These are phyloP conservation scores for Suhomyces coccinellae DNA, from an alignment of 1,139 yeast genomes.

Conservation along the genomic window DNA sequence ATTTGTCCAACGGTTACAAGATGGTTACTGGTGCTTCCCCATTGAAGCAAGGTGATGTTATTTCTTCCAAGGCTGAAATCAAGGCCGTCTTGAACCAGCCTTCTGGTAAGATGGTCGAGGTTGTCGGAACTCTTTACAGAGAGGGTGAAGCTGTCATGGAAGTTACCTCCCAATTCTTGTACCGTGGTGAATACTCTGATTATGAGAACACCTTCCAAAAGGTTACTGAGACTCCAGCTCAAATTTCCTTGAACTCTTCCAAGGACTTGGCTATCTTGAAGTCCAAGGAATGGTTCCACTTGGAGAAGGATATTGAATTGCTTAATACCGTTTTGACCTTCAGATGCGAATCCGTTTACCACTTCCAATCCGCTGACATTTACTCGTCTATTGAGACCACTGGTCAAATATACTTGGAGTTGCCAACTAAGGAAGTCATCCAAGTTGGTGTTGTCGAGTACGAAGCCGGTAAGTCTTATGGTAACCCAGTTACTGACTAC, in stretches of 20 bases:
- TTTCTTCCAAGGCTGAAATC: slow-evolving; percentile 78
- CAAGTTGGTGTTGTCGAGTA: slow-evolving; percentile 87
- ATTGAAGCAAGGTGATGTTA: slow-evolving; percentile 83
- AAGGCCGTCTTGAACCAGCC: slow-evolving; percentile 88
- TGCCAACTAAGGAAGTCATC: slow-evolving; percentile 88
- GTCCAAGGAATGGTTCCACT: slow-evolving; percentile 97
- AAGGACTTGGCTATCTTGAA: slow-evolving; percentile 92
- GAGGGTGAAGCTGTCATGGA: slow-evolving; percentile 84
- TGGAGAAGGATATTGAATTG: slow-evolving; percentile 68
- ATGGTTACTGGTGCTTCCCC: slow-evolving; percentile 93
- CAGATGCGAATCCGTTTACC: slow-evolving; percentile 83
- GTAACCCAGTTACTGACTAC: slow-evolving; percentile 97
- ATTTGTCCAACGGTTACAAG: slow-evolving; percentile 90
- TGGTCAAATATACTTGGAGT: slow-evolving; percentile 84
- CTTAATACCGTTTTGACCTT: slow-evolving; percentile 81
- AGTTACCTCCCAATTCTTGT: slow-evolving; percentile 91
- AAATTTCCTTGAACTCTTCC: slow-evolving; percentile 67
- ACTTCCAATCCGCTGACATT: slow-evolving; percentile 73
- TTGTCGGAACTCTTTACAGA: slow-evolving; percentile 83
- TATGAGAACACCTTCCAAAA: slow-evolving; percentile 92
- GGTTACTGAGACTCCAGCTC: slow-evolving; percentile 82
- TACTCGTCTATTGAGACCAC: slow-evolving; percentile 79
- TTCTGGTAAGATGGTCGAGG: slow-evolving; percentile 95
- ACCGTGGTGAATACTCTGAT: slow-evolving; percentile 89
- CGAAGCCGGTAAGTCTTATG: slow-evolving; percentile 90